A percentile compares a stretch with the other conserved stretches of the same genome.
These are phyloP conservation scores for Termitomyces sp. DNA, from an alignment of 768 basidiomycete species.

Conservation along the genomic window DNA sequence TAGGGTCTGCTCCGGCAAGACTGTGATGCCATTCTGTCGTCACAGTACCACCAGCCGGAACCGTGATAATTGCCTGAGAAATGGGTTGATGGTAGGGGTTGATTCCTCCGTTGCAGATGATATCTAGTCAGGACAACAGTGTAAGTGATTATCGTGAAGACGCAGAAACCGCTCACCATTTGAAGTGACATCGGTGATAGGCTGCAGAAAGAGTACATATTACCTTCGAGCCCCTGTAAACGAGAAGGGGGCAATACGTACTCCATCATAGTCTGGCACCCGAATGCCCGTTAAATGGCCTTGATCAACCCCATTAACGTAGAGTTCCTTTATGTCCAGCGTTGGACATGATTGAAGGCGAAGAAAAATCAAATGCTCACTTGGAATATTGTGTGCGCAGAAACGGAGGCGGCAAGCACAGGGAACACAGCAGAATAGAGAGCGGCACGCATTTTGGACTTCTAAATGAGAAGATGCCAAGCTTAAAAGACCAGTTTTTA, in stretches of 20 bases:
- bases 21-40: constrained; percentile 51
- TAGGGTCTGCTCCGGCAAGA: constrained; percentile 33
- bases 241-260: constrained; percentile 5
- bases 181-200: constrained; percentile 51
- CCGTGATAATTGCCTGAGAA: constrained; percentile 37
- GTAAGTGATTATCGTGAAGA: neutral
- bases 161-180: constrained; percentile 22
- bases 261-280: constrained; percentile 38
- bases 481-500: neutral
- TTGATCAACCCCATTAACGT: constrained; percentile 45
- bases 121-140: constrained; percentile 10
- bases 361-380: constrained; percentile 13
- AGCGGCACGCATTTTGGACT: constrained; percentile 1
- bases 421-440: constrained; percentile 9
- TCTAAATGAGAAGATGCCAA: neutral
- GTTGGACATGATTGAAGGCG: neutral
- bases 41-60: constrained; percentile 47
- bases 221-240: neutral
- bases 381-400: constrained; percentile 51
- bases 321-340: constrained; percentile 29
- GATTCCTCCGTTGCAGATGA: constrained; percentile 57
- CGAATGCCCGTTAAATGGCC: constrained; percentile 37
- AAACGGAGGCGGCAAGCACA: constrained; percentile 20
- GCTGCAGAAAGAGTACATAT: constrained; percentile 24
- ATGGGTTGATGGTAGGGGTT: constrained; percentile 48